Evolutionary conservation across 2,329 filamentous ascomycete species (phyloP), one percentile per base, ranked within the genome.

Genomic region (Verticillium isaacii): DNA sequence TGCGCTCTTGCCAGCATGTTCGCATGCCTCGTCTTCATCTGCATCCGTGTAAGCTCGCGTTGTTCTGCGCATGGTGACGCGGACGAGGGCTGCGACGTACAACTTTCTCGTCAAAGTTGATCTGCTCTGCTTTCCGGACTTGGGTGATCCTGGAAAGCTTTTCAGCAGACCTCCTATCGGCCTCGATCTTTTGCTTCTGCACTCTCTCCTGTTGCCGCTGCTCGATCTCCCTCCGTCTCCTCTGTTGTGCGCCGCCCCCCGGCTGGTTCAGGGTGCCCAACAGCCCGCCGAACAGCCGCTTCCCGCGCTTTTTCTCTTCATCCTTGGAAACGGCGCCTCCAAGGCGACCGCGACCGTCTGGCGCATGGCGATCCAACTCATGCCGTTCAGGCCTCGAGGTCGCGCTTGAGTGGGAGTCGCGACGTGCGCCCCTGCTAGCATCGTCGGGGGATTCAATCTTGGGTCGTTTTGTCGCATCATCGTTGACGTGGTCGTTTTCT

Each of bases 301-400:
- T 89, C 25, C 91, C 91, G 41, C 94, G 89, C 72, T 91, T 92
- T 74, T 89, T 92, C 72, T 98, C 94, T 69, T 96, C 90, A 62
- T 87, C 64, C 50, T 52, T 66, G 17, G 63, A 63, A 3, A 58
- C 5, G 7, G 58, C 14, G 9, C 73, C 76, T 57, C 80, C 37
- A 14, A 4, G 77, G 59, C 75, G 72, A 60, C 76, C 70, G 60
- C 68, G 45, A 50, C 19, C 9, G 7, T 50, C 45, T 50, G 45
- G 45, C 19, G 45, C 57, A 37, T 65, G 58, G 63, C 62, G 61
- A 32, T 65, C 37, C 57, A 66, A 62, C 37, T 65, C 59, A n/a
- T n/a, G 45, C 45, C n/a, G 9, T 12, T 25, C 45, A 19, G 32
- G 36, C 57, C 9, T 62, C 56, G 41, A 60, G 59, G 14, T 37